A percentile compares a stretch with the other conserved stretches of the same genome.
Evolutionary conservation across 2,329 filamentous ascomycete species (phyloP).

Genomic region (Colletotrichum orchidophilum): DNA sequence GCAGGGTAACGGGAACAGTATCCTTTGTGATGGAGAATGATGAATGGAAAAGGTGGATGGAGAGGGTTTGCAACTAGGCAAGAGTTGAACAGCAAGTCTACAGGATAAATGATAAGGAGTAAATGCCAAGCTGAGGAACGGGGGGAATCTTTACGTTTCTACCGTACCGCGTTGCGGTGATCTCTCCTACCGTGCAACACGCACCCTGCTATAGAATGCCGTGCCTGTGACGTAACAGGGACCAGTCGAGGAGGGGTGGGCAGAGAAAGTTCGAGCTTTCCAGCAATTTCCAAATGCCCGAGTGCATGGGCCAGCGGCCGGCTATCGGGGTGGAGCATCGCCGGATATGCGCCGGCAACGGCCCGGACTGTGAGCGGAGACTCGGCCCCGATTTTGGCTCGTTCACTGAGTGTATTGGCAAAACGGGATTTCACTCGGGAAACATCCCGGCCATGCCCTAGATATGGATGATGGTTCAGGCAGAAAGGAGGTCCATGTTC

Average conservation of each 20-base stretch:
- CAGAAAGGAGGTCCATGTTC: neutral
- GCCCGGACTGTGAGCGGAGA: neutral
- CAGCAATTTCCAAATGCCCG: constrained; percentile 30
- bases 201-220: constrained; percentile 14
- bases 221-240: constrained; percentile 26
- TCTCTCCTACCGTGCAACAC: neutral
- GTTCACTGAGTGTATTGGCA: constrained; percentile 53
- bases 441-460: too few relatives aligned
- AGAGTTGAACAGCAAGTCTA: neutral
- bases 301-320: constrained; percentile 8
- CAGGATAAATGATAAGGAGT: neutral
- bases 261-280: constrained; percentile 20
- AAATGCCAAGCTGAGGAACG: neutral
- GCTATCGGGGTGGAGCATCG: neutral
- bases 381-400: neutral
- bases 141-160: neutral
- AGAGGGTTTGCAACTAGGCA: neutral
- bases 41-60: neutral
- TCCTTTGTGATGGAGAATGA: neutral
- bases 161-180: neutral
- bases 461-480: too few relatives aligned
- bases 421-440: constrained; percentile 81
- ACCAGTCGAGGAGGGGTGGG: constrained; percentile 1
- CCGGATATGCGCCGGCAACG: neutral
- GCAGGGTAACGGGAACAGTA: neutral